A percentile compares a stretch with the other conserved stretches of the same genome.
Conservation (phyloP, 2,329 filamentous ascomycete genomes). For the Neofusicoccum laricinum region DNA sequence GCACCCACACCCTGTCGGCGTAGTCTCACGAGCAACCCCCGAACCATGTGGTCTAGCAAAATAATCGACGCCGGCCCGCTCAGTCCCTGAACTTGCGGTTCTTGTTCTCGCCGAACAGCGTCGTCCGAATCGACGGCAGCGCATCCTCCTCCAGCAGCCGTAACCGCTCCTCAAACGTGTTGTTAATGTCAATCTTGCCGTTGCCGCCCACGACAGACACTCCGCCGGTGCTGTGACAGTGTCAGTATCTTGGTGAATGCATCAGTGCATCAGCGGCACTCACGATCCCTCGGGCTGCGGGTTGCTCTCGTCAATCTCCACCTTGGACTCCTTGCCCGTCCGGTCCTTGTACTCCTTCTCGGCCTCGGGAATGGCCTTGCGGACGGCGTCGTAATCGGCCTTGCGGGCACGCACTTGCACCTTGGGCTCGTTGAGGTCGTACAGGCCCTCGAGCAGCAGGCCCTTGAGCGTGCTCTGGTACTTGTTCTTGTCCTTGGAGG, state of each 20-base stretch:
- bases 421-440: constrained; percentile 79
- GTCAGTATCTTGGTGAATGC: constrained; percentile 1
- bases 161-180: constrained; percentile 92
- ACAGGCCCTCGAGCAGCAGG: constrained; percentile 84
- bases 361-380: constrained; percentile 75
- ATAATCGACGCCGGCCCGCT: neutral
- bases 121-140: constrained; percentile 78
- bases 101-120: constrained; percentile 88
- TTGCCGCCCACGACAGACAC: constrained; percentile 73
- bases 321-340: constrained; percentile 65
- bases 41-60: neutral
- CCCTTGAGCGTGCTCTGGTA: constrained; percentile 76
- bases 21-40: neutral
- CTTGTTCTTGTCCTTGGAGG: constrained; percentile 66
- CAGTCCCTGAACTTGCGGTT: constrained; percentile 95
- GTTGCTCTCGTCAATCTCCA: constrained; percentile 74
- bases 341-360: constrained; percentile 80
- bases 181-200: constrained; percentile 98
- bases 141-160: constrained; percentile 79
- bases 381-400: constrained; percentile 71
- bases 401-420: constrained; percentile 73
- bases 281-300: constrained; percentile 79
- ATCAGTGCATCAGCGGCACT: constrained; percentile 35
- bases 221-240: constrained; percentile 70
- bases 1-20: neutral